phyloP scores from a whole-genome alignment of 2,329 filamentous ascomycete genomes.

The Fusarium heterosporum region DNA sequence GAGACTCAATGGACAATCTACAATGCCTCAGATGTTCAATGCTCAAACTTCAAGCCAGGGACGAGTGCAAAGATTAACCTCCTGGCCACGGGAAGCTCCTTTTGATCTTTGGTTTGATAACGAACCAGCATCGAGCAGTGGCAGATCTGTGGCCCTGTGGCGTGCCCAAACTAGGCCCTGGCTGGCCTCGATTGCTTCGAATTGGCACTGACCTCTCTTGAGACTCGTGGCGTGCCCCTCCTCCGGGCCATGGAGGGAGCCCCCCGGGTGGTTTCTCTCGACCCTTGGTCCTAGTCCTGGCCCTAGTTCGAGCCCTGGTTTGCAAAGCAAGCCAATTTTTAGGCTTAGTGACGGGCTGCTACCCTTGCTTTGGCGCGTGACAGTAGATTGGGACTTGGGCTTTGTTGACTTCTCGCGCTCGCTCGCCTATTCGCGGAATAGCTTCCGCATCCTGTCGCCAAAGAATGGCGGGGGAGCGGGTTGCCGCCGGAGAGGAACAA shows the following conservation, averaged over 20 bases:
- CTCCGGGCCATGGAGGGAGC: constrained; percentile 13
- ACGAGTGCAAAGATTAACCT: constrained; percentile 10
- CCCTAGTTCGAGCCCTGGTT: constrained; percentile 7
- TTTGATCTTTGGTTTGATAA: constrained; percentile 25
- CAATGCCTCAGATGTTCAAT: constrained; percentile 22
- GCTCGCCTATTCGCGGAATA: constrained; percentile 47
- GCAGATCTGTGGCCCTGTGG: constrained; percentile 33
- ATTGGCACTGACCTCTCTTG: constrained; percentile 28
- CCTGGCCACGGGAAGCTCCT: constrained; percentile 40
- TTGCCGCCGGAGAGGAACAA: background rate
- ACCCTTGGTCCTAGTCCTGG: background rate
- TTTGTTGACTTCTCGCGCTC: constrained; percentile 26
- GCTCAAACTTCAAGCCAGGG: background rate
- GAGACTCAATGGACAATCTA: constrained; percentile 13
- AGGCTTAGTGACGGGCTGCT: constrained; percentile 21
- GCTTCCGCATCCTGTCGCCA: constrained; percentile 32
- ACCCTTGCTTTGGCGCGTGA: constrained; percentile 45
- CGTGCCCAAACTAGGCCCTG: constrained; percentile 39
- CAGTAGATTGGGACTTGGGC: constrained; percentile 25
- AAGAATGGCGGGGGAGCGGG: constrained; percentile 1
- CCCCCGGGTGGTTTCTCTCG: constrained; percentile 25
- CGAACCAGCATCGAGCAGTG: constrained; percentile 39
- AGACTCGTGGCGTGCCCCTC: background rate
- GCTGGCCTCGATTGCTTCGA: constrained; percentile 43
- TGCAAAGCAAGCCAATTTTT: constrained; percentile 26